Base-by-base conservation (phyloP, 176 grass and related monocot species). In the Eragrostis nindensis region DNA sequence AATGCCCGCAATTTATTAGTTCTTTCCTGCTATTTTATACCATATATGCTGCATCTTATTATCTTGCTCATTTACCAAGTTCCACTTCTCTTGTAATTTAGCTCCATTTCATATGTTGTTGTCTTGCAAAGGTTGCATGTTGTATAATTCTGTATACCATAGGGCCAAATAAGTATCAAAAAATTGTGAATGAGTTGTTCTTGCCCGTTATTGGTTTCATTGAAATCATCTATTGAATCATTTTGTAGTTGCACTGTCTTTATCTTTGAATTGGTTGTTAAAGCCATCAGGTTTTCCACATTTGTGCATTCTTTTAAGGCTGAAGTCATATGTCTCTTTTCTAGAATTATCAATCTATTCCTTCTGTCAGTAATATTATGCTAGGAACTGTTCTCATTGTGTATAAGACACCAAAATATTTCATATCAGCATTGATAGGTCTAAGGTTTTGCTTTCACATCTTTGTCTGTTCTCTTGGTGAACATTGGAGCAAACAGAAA, bases 111-210 rank as follows among this genome's bases (percentile, higher is more conserved):
- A 64, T 25, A 50, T 9, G 24, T 47, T 72, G 21, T 15, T 67
- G 6, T 60, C 15, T 43, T 27, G 44, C 14, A 29, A 60, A 71
- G 72, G 18, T 65, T 77, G 30, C 27, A 73, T 78, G 73, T 64
- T 87, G 79, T 78, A 77, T 70, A 70, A 75, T 87, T 21, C 32
- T 87, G 45, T 82, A 71, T 56, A 53, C 44, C n/a, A n/a, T 83
- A 77, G 66, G 62, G 16, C 66, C 11, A 17, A 83, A 83, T 78
- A 66, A 87, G 77, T 7, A 52, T 44, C 29, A 70, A 16, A 22
- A 17, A 45, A 40, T 45, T 39, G 22, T 41, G 27, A 66, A 79
- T 52, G 47, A 52, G 18, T 64, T 62, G 8, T 15, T 62, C 54
- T 40, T 63, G 21, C 24, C 12, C 74, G 11, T 19, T 21, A 14